Evolutionary conservation across 2,329 filamentous ascomycete genomes (phyloP).

Genomic region (Cercospora brassicicola): DNA sequence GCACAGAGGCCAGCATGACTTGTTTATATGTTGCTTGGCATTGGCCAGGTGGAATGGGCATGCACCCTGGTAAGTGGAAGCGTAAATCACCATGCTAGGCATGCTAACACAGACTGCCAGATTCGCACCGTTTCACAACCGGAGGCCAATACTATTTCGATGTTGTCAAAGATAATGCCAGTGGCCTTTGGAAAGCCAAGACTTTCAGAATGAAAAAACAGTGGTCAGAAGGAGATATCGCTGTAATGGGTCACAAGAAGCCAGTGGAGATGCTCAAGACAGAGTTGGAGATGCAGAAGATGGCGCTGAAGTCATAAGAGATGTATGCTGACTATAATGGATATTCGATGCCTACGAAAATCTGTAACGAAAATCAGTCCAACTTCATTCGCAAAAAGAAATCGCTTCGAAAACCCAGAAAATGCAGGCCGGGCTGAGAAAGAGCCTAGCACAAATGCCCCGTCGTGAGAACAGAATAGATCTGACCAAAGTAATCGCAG

Average conservation of each 20-base stretch:
- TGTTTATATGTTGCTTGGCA: constrained; percentile 4
- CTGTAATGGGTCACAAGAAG: constrained; percentile 3
- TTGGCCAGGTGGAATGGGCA: neutral
- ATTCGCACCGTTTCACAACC: constrained; percentile 1
- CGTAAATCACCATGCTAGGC: no score
- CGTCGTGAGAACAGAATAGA: neutral
- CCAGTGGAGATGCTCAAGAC: constrained; percentile 4
- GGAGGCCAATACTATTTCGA: constrained; percentile 3
- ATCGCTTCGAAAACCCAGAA: neutral
- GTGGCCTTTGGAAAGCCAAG: neutral
- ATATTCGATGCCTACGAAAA: neutral
- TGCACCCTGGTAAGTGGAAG: neutral
- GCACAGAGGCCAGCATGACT: neutral
- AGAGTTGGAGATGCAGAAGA: neutral
- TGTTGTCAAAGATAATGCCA: neutral
- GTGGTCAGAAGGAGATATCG: constrained; percentile 4
- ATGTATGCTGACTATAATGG: neutral
- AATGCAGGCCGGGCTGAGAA: no score
- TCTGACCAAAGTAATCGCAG: constrained; percentile 3
- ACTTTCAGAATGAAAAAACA: constrained; percentile 4
- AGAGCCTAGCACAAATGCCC: neutral
- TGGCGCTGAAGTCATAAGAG: neutral
- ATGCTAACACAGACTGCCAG: neutral
- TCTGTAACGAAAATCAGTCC: neutral
- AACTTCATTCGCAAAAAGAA: neutral